Percentiles rank a stretch among this genome's conserved stretches.
Evolutionary conservation across 495 filamentous ascomycete species (phyloP).

Genomic region (Xylaria cubensis): DNA sequence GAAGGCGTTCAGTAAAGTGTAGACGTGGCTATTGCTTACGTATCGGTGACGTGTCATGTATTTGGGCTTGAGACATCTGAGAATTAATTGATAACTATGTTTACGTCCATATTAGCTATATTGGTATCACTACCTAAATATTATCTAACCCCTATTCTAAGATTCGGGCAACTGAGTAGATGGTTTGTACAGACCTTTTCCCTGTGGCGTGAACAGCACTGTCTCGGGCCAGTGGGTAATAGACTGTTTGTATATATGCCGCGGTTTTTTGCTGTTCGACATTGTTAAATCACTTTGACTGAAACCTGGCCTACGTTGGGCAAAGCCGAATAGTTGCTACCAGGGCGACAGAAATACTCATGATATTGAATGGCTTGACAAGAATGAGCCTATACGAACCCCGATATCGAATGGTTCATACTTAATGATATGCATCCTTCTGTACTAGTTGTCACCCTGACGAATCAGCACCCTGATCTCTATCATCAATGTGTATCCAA

Average conservation of each 20-base stretch:
- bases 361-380: not conserved
- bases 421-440: not conserved
- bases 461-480: not conserved
- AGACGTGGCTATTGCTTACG: constrained; percentile 9
- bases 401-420: not conserved
- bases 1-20: not conserved
- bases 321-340: not conserved
- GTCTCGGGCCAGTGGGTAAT: not conserved
- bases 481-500: not conserved
- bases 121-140: not conserved
- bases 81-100: not conserved
- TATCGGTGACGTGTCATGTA: constrained; percentile 13
- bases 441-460: not conserved
- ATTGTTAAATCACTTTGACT: not conserved
- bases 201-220: not conserved
- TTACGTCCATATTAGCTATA: not conserved
- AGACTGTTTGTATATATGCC: not conserved
- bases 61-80: not conserved
- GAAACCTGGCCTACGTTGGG: not conserved
- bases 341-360: not conserved
- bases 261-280: not conserved
- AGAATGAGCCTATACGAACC: not conserved
- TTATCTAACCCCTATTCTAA: not conserved
- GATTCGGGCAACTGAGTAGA: not conserved
- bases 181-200: not conserved